These are phyloP conservation scores for Penicillium verrucosum DNA, from an alignment of 2,329 filamentous ascomycete species.

Conservation along the genomic window DNA sequence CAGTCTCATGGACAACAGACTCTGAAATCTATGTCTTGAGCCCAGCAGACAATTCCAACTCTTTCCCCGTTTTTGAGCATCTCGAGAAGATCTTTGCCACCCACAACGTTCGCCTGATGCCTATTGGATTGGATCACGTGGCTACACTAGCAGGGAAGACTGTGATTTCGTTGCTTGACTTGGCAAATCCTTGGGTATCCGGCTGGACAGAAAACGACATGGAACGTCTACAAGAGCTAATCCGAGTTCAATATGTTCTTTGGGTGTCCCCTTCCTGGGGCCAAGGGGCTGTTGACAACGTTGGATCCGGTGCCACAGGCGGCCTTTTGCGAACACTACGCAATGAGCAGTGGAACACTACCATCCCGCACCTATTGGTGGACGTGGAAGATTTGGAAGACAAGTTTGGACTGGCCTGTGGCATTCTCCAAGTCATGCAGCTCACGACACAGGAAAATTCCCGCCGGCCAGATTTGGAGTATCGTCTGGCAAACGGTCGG, in stretches of 20 bases:
- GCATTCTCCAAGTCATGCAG: constrained; percentile 16
- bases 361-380: constrained; percentile 21
- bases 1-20: constrained; percentile 13
- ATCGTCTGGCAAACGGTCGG: constrained; percentile 12
- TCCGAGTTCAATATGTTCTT: constrained; percentile 18
- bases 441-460: constrained; percentile 12
- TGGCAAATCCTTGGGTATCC: constrained; percentile 13
- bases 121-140: constrained; percentile 11
- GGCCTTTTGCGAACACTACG: constrained; percentile 27
- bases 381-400: constrained; percentile 12
- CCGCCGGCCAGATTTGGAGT: constrained; percentile 14
- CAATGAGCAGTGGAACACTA: constrained; percentile 22
- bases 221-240: constrained; percentile 8
- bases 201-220: constrained; percentile 12
- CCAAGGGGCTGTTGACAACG: constrained; percentile 11
- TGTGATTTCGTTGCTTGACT: constrained; percentile 20
- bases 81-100: constrained; percentile 13
- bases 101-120: constrained; percentile 10
- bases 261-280: constrained; percentile 20
- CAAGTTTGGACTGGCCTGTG: constrained; percentile 5
- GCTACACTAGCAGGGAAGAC: constrained; percentile 13
- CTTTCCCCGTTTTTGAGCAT: constrained; percentile 4
- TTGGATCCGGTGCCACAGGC: constrained; percentile 18
- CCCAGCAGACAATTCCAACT: not conserved
- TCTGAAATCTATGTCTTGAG: constrained; percentile 15